Base-by-base conservation (phyloP, 225 moss, liverwort and hornwort species). In the Thuidium tamariscinum region DNA sequence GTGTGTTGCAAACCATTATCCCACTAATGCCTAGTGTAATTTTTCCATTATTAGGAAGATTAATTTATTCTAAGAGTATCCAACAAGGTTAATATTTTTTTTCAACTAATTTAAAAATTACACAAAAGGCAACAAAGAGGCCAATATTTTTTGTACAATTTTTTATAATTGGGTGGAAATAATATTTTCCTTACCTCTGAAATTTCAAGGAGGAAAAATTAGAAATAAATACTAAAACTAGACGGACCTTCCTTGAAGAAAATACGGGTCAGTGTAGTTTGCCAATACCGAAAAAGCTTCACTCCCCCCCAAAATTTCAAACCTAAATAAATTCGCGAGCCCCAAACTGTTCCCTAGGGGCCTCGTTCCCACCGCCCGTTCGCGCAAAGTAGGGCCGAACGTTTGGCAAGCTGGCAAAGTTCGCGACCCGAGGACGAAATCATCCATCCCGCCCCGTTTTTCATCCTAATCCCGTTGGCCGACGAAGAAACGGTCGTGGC, bases 361-460 rank as follows among this genome's bases (percentile, higher is more conserved):
- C 83, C 83, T 80, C 88, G 91, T 91, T 91, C 89, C 86, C 89
- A 91, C 74, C 86, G 84, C 84, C 84, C 42, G 89, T 89, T 89
- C 66, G 65, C 84, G 84, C 46, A 84, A 87, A 89, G 57, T 81
- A 25, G 77, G 89, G 84, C 72, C 16, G 87, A 82, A 85, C 87
- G 85, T 84, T 66, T 63, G 78, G 70, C 72, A 57, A 82, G 91
- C 84, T 85, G 87, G 89, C 86, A 74, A 61, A 42, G 57, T 79
- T 60, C 77, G 19, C 30, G 30, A 80, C 9, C 23, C 63, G 48
- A 63, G 34, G 46, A 18, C 7, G 63, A 48, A 44, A 16, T 80
- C 80, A 62, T 80, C 80, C 63, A 46, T 62, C 5, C n/a, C 32
- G 13, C 48, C 32, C 46, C 44, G 11, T 7, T 77, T 77, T 14